Percentiles rank a stretch among this genome's conserved stretches.
Evolutionary conservation across 1,284 basidiomycete genomes (phyloP).

Genomic region (Leccinum griseonigrum): DNA sequence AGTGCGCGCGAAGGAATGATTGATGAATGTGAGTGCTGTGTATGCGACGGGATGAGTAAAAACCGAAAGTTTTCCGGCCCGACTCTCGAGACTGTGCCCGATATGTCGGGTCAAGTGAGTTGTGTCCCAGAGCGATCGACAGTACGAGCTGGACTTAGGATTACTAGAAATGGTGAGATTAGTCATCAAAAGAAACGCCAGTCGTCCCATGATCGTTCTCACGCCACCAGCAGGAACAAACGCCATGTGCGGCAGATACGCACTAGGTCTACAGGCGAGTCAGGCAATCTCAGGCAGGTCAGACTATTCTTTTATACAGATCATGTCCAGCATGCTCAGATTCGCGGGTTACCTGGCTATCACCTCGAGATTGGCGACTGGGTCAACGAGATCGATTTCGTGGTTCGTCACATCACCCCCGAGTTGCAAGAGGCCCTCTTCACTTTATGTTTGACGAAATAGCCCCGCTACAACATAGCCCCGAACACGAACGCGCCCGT

Average conservation of each 20-base stretch:
- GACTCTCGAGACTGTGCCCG: too few species aligned
- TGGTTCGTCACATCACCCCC: constrained; percentile 35
- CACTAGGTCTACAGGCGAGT: constrained; percentile 48
- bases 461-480: constrained; percentile 66
- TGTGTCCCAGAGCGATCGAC: too few species aligned
- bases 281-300: neutral
- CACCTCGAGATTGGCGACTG: constrained; percentile 54
- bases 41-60: too few species aligned
- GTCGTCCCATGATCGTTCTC: neutral
- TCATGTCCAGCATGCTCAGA: constrained; percentile 28
- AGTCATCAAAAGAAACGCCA: too few species aligned
- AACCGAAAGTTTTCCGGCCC: too few species aligned
- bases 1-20: too few species aligned
- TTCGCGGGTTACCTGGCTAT: constrained; percentile 43
- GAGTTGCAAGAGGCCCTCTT: neutral
- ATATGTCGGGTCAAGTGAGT: too few species aligned
- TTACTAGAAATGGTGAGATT: too few species aligned
- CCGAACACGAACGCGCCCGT: constrained; percentile 70
- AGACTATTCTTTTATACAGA: constrained; percentile 1
- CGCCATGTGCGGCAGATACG: constrained; percentile 64
- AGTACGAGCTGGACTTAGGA: too few species aligned
- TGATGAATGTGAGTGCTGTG: too few species aligned
- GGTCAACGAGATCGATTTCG: constrained; percentile 59
- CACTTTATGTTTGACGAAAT: neutral
- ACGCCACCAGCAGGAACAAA: neutral